Evolutionary conservation across 345 rosid species (phyloP).

Genomic region (Rubroshorea leprosula): DNA sequence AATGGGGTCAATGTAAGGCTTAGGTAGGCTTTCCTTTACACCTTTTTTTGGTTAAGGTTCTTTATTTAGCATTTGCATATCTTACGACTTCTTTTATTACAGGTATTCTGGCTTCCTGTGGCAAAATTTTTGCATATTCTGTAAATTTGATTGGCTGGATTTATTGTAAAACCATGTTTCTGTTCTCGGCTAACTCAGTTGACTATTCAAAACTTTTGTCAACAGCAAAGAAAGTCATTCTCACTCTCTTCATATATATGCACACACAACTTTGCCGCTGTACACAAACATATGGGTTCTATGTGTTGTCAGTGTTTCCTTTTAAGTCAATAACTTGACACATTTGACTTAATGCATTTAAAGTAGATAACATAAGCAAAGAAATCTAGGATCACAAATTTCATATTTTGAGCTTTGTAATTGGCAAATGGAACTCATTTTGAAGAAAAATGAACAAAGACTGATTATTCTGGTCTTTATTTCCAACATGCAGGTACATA

Average conservation of each 20-base stretch:
- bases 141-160: background rate
- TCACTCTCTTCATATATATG: no score
- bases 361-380: background rate
- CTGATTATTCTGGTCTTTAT: background rate
- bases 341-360: no score
- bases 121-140: no score
- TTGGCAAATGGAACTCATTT: background rate
- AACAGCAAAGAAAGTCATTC: no score
- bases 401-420: no score
- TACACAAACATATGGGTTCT: no score
- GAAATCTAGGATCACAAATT: background rate
- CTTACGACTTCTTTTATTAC: background rate
- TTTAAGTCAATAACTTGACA: no score
- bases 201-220: no score
- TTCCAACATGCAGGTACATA: constrained; percentile 33
- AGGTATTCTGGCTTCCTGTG: background rate
- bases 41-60: background rate
- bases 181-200: no score
- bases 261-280: no score
- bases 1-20: constrained; percentile 54
- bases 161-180: no score
- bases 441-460: background rate
- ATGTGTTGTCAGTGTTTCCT: no score
- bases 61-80: background rate
- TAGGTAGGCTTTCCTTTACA: constrained; percentile 25